phyloP scores from a whole-genome alignment of 2,329 filamentous ascomycete species.

The Coniochaeta sp. region DNA sequence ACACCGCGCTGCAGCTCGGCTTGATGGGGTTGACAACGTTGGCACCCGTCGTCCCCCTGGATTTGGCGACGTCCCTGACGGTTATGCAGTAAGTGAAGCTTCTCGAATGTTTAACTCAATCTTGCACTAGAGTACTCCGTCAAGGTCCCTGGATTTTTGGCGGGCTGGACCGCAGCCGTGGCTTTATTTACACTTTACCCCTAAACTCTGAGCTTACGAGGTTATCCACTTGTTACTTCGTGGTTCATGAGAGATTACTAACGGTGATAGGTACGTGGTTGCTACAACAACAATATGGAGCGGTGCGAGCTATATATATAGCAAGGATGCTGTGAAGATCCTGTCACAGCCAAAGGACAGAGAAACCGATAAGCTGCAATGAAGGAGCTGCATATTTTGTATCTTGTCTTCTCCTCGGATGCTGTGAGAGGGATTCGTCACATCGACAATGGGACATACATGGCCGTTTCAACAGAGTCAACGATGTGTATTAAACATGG shows the following conservation, averaged over 20 bases:
- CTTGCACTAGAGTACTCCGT: not conserved
- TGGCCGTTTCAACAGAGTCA: not conserved
- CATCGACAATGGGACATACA: not conserved
- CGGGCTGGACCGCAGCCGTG: not conserved
- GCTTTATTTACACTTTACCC: constrained; percentile 6
- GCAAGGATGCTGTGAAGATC: constrained; percentile 88
- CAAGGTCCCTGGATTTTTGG: not conserved
- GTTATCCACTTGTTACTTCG: not conserved
- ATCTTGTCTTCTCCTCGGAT: not conserved
- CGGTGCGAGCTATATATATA: constrained; percentile 84
- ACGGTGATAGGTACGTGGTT: constrained; percentile 63
- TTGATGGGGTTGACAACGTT: constrained; percentile 81
- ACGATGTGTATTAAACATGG: not conserved
- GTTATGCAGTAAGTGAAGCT: constrained; percentile 52
- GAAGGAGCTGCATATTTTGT: not conserved
- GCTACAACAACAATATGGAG: constrained; percentile 90
- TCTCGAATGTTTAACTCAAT: constrained; percentile 1
- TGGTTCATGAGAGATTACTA: constrained; percentile 14
- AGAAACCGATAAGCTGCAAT: not conserved
- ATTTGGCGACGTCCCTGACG: constrained; percentile 47
- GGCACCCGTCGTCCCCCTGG: constrained; percentile 62
- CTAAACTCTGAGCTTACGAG: not conserved
- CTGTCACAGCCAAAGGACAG: constrained; percentile 32
- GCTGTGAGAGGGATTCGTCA: too few relatives aligned
- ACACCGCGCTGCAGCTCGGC: constrained; percentile 84